Base-by-base conservation (phyloP, 129 eudicot species). In the Helianthus tuberosus region DNA sequence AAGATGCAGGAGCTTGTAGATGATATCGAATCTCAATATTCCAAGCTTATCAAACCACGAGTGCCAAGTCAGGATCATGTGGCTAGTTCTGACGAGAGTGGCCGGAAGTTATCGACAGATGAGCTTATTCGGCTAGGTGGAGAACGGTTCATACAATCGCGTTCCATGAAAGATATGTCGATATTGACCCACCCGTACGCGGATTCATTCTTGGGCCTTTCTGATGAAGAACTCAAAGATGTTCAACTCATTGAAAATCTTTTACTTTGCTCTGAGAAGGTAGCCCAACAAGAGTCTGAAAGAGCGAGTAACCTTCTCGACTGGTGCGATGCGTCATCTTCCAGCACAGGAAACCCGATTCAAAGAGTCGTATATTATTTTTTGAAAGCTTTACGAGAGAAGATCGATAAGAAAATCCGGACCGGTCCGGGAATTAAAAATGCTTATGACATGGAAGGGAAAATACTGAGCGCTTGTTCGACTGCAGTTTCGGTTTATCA, bases 401-500 rank as follows among this genome's bases (percentile, higher is more conserved):
- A 20, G 23, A 20, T 20, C 0, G 23, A 20, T 20, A 20, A 20
- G 3, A 86, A 86, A 86, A 84, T 0, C 36, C 81, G 32, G 32
- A 27, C 32, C 32, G 32, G 32, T 1, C 32, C 32, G 0, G 87
- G 41, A 25, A 75, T 48, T 69, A 69, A 78, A 39, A 53, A 78
- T 9, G n/a, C 38, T 36, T 14, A 64, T 0, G 83, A 78, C 23
- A 14, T 73, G 1, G 66, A 63, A 66, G 66, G 48, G n/a, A 52
- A 25, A 74, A 68, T 73, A 41, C 3, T 36, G 76, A 68, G 2
- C 13, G 66, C 65, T 5, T 78, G 39, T 15, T 64, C 65, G 3
- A 27, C 80, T 8, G 16, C 11, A 48, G 3, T 83, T 50, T 77
- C 83, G n/a, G 1, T 83, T 64, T 75, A 83, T 62, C 71, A 60